Base-by-base conservation (phyloP, 2,329 filamentous ascomycete genomes). In the Colletotrichum tropicale region DNA sequence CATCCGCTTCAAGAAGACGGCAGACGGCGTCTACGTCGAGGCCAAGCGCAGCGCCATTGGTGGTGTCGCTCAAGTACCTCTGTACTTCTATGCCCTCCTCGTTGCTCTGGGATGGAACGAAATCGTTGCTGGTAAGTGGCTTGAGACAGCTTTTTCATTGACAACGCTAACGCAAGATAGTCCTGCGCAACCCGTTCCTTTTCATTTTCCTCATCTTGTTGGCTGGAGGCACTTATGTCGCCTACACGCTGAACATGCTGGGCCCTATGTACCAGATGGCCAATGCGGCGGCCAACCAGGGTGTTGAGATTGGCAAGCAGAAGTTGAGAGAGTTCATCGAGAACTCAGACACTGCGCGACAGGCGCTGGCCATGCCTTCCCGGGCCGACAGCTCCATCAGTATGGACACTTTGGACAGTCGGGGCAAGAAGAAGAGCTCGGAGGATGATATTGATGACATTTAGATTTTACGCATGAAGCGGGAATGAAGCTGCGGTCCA, bases 41-140 rank as follows among this genome's bases (percentile, higher is more conserved):
- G 97, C 97, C 66, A 99, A 99, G 90, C 92, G 97, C 74, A 96
- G 96, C 83, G 97, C 97, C 56, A 98, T 99, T 82, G 97, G 97
- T 70, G 96, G 96, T 73, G 95, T 99, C 80, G 95, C 96, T 6
- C 96, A 98, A 85, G 93, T 99, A 66, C 97, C 97, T 8, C 87
- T 98, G 77, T 98, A 98, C 86, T 98, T 99, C 85, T 99, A 98
- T 81, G 95, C 92, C 56, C 85, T 98, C 72, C 89, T 99, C 72
- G 87, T 99, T 78, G 95, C 95, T 26, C 89, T 99, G 65, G 97
- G 97, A n/a, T 99, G 97, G 97, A 99, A 99, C 85, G 97, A 99
- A 86, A 96, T 99, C 78, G 88, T 98, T 79, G 95, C 96, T 81
- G 95, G 96, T 98, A 90, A 89, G 94, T 83, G 52, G 13, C n/a